A percentile compares a stretch with the other conserved stretches of the same genome.
phyloP scores from a whole-genome alignment of 768 basidiomycete genomes.

The Brasilioporus rufonigricans region DNA sequence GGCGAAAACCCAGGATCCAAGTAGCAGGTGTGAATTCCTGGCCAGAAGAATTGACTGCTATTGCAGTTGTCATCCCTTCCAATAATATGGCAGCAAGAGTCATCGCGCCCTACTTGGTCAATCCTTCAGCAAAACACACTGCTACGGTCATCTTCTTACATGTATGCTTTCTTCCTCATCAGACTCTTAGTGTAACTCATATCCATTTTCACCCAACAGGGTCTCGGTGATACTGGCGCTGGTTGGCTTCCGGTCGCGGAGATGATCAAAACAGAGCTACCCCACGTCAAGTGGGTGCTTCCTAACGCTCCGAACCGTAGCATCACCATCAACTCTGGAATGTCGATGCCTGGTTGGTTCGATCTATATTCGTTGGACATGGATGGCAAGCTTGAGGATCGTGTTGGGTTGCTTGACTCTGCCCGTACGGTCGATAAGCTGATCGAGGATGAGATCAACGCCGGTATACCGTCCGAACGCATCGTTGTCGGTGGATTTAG shows the following conservation, averaged over 20 bases:
- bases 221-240: slow-evolving; percentile 69
- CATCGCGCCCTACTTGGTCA: not conserved
- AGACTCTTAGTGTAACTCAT: not conserved
- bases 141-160: slow-evolving; percentile 90
- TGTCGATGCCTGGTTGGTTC: slow-evolving; percentile 76
- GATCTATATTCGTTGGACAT: slow-evolving; percentile 69
- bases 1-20: too few species aligned
- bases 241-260: slow-evolving; percentile 80
- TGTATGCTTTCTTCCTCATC: slow-evolving; percentile 43
- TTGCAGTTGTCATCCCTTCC: too few species aligned
- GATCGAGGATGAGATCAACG: slow-evolving; percentile 71
- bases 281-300: slow-evolving; percentile 87
- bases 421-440: slow-evolving; percentile 60
- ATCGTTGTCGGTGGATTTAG: slow-evolving; percentile 89
- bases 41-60: too few species aligned
- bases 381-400: slow-evolving; percentile 57
- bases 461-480: slow-evolving; percentile 62
- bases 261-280: slow-evolving; percentile 56
- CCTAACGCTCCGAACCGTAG: slow-evolving; percentile 36
- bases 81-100: not conserved
- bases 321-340: slow-evolving; percentile 74
- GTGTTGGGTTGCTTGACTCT: slow-evolving; percentile 55
- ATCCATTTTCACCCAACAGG: slow-evolving; percentile 39
- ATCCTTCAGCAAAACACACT: slow-evolving; percentile 54
- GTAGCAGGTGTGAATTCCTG: too few species aligned